Evolutionary conservation across 2,329 filamentous ascomycete species (phyloP).

Genomic region (Stemphylium lycopersici): DNA sequence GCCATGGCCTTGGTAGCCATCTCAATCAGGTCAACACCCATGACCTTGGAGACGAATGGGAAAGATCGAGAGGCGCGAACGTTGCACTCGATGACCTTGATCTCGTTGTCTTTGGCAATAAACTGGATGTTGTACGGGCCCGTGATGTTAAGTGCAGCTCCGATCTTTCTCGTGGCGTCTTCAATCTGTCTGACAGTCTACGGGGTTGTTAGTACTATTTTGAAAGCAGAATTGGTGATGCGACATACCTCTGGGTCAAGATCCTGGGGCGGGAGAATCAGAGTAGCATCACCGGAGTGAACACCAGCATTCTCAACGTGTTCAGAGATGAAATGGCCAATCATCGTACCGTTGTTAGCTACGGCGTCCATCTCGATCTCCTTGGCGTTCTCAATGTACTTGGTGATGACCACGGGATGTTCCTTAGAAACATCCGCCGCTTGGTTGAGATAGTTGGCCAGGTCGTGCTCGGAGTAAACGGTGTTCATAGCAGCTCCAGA

Average conservation of each 20-base stretch:
- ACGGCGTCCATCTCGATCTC: constrained; percentile 99
- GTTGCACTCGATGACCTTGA: constrained; percentile 99
- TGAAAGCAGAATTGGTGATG: not conserved
- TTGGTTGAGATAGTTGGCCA: constrained; percentile 86
- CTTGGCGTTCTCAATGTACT: constrained; percentile 99
- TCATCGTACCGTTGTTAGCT: constrained; percentile 83
- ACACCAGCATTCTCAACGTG: constrained; percentile 99
- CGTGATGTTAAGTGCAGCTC: constrained; percentile 89
- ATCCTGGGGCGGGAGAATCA: constrained; percentile 94
- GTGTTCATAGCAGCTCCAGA: constrained; percentile 99
- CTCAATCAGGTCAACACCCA: constrained; percentile 96
- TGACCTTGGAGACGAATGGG: constrained; percentile 98
- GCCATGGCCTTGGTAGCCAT: constrained; percentile 98
- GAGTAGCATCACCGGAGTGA: constrained; percentile 94
- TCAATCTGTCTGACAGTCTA: constrained; percentile 85
- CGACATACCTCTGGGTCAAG: constrained; percentile 69
- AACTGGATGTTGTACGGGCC: constrained; percentile 99
- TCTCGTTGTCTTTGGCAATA: constrained; percentile 99
- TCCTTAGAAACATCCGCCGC: constrained; percentile 92
- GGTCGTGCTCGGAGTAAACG: constrained; percentile 92
- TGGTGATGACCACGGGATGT: constrained; percentile 97
- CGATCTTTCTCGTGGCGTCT: constrained; percentile 95
- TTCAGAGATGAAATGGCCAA: constrained; percentile 97
- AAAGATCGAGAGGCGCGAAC: constrained; percentile 95
- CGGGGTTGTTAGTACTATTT: not conserved